Base-by-base conservation (phyloP, 176 grass and related monocot genomes). In the Themeda triandra region DNA sequence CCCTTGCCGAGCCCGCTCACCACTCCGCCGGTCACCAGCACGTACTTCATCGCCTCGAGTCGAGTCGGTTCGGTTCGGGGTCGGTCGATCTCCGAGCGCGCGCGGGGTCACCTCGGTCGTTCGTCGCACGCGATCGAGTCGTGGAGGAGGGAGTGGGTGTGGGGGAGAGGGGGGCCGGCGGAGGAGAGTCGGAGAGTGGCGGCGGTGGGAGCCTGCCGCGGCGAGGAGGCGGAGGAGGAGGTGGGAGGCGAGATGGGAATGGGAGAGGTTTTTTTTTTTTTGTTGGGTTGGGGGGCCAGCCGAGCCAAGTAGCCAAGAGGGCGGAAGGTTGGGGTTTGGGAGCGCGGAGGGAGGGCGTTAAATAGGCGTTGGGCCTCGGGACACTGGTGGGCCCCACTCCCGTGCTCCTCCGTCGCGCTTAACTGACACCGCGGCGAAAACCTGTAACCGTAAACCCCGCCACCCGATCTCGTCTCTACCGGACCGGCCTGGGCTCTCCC, bases 1-100 rank as follows among this genome's bases (percentile, higher is more conserved):
- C 95, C 95, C 76, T 98, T 98, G 58, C 95, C 95, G 63, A 98
- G 85, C 4, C 95, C 95, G 69, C 95, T 98, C 75, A 98, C 87
- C 66, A 98, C 95, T 66, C 95, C 95, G 24, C 92, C 95, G 44
- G 95, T 98, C 59, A 98, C 95, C 87, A 98, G 80, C 28, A 98
- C 95, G 54, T 98, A 98, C 95, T 98, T 97, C 95, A 97, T 97
- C 30, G 42, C 56, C 35, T 11, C 40, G 40, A 11, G 37, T 9
- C 7, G 39, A 40, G 39, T 40, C 33, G 33, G 33, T 35, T 35
- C 59, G 18, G 10, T 29, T 6, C 27, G 35, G 33, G 5, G 54
- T 25, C 58, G 25, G 4, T 51, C 46, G 46, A 25, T 42, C 4
- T 15, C 21, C 8, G 54, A 10, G 54, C 8, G 54, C 53, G 53